Evolutionary conservation across 2,329 filamentous ascomycete genomes (phyloP).

Genomic region (Talaromyces verruculosus): DNA sequence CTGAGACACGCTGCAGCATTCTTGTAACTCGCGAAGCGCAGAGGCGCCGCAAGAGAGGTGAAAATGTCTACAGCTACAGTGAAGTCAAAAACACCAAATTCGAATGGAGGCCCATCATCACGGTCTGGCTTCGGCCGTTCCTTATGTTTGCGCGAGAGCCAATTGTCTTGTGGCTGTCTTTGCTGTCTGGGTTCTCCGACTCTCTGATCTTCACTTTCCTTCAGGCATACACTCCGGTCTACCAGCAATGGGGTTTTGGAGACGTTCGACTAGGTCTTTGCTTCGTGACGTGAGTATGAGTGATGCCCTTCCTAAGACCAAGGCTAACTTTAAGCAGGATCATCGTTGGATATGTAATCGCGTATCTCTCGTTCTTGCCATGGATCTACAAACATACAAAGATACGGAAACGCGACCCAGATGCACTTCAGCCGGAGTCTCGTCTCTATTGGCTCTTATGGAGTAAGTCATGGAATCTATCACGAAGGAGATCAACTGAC

Average conservation of each 20-base stretch:
- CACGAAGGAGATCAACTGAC: not conserved
- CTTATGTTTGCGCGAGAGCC: constrained; percentile 65
- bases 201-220: constrained; percentile 67
- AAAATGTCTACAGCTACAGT: constrained; percentile 69
- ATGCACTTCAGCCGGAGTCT: constrained; percentile 61
- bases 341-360: constrained; percentile 58
- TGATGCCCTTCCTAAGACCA: not conserved
- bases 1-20: constrained; percentile 60
- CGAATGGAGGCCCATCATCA: constrained; percentile 55
- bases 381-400: constrained; percentile 48
- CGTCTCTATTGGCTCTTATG: constrained; percentile 61
- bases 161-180: constrained; percentile 61
- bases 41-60: constrained; percentile 54
- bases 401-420: constrained; percentile 42
- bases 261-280: constrained; percentile 50
- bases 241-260: constrained; percentile 60
- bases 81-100: constrained; percentile 63
- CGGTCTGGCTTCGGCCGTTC: constrained; percentile 62
- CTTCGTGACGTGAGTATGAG: constrained; percentile 52
- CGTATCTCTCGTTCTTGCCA: constrained; percentile 57
- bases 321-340: constrained; percentile 35
- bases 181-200: constrained; percentile 65
- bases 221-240: constrained; percentile 61
- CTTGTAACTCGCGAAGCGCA: constrained; percentile 61
- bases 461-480: constrained; percentile 31